phyloP scores from a whole-genome alignment of 2,329 filamentous ascomycete genomes.

The Clonostachys byssicola region DNA sequence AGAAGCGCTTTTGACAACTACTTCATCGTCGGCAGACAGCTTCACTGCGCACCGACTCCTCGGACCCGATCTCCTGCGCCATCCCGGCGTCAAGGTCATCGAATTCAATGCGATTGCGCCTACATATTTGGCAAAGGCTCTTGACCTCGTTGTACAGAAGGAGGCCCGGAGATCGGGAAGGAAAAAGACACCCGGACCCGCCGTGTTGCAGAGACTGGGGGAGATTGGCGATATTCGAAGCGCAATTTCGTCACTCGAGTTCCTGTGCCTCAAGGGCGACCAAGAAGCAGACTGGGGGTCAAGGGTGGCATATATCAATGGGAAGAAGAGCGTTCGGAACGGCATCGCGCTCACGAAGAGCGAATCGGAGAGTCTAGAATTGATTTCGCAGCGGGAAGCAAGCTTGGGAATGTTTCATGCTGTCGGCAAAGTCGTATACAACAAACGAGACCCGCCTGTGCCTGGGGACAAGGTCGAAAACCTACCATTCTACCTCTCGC shows the following conservation, averaged over 20 bases:
- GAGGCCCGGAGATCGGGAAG: constrained; percentile 77
- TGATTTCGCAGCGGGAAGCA: constrained; percentile 82
- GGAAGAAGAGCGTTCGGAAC: constrained; percentile 57
- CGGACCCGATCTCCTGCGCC: constrained; percentile 78
- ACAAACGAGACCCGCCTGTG: constrained; percentile 69
- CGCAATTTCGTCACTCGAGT: constrained; percentile 88
- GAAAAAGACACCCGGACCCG: constrained; percentile 70
- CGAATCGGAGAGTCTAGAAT: constrained; percentile 74
- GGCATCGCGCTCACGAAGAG: constrained; percentile 62
- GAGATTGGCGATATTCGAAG: constrained; percentile 90
- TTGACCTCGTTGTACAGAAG: constrained; percentile 79
- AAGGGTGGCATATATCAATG: constrained; percentile 66
- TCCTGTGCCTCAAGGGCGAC: constrained; percentile 82
- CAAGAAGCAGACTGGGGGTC: constrained; percentile 70
- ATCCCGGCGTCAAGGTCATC: constrained; percentile 74
- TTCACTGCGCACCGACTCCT: constrained; percentile 89
- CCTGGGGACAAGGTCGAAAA: constrained; percentile 41
- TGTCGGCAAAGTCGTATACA: constrained; percentile 93
- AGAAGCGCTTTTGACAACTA: constrained; percentile 83
- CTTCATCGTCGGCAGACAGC: constrained; percentile 80
- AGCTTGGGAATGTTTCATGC: constrained; percentile 95
- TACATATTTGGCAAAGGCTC: constrained; percentile 79
- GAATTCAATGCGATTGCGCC: constrained; percentile 93
- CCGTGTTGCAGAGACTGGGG: constrained; percentile 73
- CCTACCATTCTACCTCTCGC: constrained; percentile 55